These are phyloP conservation scores for Phytophthora foliorum DNA, from an alignment of 352 stramenopile species.

Conservation along the genomic window DNA sequence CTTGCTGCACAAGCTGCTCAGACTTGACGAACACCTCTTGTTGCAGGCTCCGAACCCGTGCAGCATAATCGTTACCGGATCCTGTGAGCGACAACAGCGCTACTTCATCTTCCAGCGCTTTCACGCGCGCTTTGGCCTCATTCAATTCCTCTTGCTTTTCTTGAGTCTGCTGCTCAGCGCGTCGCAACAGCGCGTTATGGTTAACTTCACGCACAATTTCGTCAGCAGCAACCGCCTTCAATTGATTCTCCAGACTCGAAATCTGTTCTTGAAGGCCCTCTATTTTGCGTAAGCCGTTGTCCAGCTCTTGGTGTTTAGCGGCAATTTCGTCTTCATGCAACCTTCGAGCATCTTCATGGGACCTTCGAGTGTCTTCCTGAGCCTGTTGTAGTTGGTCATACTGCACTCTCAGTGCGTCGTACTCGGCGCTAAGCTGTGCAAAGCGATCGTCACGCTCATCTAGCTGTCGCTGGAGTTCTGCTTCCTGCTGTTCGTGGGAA, in stretches of 20 bases:
- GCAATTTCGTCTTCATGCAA: constrained; percentile 33
- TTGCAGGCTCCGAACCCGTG: constrained; percentile 60
- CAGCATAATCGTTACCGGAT: constrained; percentile 35
- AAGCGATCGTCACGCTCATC: constrained; percentile 71
- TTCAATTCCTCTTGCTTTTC: constrained; percentile 49
- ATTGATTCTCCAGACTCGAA: constrained; percentile 24
- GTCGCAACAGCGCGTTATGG: constrained; percentile 45
- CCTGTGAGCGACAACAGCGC: constrained; percentile 49
- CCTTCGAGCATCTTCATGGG: constrained; percentile 26
- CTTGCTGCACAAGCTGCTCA: constrained; percentile 77
- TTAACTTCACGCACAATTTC: constrained; percentile 49
- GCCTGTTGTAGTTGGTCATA: constrained; percentile 45
- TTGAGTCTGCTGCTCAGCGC: constrained; percentile 44
- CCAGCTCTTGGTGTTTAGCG: constrained; percentile 41
- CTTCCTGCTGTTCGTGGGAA: constrained; percentile 46
- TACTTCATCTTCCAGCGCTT: constrained; percentile 64
- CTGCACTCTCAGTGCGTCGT: constrained; percentile 52
- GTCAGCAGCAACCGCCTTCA: constrained; percentile 34
- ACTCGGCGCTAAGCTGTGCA: constrained; percentile 60
- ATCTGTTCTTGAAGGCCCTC: constrained; percentile 47
- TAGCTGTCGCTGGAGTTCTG: constrained; percentile 59
- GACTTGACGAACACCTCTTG: constrained; percentile 81
- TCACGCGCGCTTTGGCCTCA: constrained; percentile 46
- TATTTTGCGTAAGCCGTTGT: constrained; percentile 24
- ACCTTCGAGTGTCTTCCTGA: constrained; percentile 22